Evolutionary conservation across 1,139 yeast genomes (phyloP), one percentile per base, ranked within the genome.

Genomic region (Suhomyces anneliseae): DNA sequence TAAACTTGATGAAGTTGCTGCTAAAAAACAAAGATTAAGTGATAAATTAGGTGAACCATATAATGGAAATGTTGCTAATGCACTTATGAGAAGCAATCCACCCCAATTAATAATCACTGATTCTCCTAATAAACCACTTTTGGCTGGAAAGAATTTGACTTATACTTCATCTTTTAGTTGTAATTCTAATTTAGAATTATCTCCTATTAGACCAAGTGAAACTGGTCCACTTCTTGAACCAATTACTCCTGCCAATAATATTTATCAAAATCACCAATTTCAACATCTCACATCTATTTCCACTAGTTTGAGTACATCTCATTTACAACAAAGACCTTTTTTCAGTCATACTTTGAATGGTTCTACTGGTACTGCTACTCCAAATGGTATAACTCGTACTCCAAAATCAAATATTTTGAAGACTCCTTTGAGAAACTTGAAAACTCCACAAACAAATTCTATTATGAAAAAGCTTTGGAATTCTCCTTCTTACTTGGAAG

Each of bases 181-280:
- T 56, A 79, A 74, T 54, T 80, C 86, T 26, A 83, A 80, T 58
- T 75, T 83, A 54, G 88, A 83, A 57, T 63, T 83, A 27, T 81
- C 85, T 19, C 89, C 89, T 11, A 60, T 81, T 35, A 72, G 80
- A 49, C 72, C 78, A 8, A 69, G 72, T 56, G 82, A 80, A 61
- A 74, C 87, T 2, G 88, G 88, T 1, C 87, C 88, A 4, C 66
- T 83, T 42, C 66, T 83, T 43, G 85, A 81, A 58, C 85, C 86
- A 19, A 60, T 77, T 35, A 76, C 82, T 15, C 82, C 84, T 6
- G 76, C 74, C 9, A 65, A 68, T 54, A 58, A 55, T 41, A 50
- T 42, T 31, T 50, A 53, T 56, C 65, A 51, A 50, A 66, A 31
- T 59, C 64, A 34, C 48, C 66, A n/a, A 52, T 15, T 34, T 26